Evolutionary conservation across 2,329 filamentous ascomycete species (phyloP).

Genomic region (Juglanconis oblonga): DNA sequence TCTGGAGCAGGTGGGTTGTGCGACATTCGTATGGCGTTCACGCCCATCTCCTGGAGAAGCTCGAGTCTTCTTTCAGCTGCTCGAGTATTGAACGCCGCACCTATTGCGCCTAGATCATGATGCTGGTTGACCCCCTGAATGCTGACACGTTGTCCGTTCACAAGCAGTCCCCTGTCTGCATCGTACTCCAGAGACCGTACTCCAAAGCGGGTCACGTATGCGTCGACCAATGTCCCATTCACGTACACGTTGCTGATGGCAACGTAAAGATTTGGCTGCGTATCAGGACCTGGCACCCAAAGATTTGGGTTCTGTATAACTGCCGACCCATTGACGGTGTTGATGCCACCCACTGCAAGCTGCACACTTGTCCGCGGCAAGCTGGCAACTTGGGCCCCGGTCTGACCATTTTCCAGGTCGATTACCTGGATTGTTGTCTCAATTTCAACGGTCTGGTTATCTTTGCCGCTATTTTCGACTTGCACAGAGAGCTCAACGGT

Average conservation of each 20-base stretch:
- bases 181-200: conserved; percentile 42
- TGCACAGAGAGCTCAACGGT: conserved; percentile 41
- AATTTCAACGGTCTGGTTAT: conserved; percentile 33
- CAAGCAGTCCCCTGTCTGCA: conserved; percentile 36
- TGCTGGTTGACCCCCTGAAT: conserved; percentile 49
- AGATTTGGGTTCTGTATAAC: conserved; percentile 37
- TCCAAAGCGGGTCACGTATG: conserved; percentile 49
- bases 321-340: conserved; percentile 32
- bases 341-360: conserved; percentile 30
- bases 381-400: conserved; percentile 28
- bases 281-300: conserved; percentile 45
- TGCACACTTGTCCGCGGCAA: conserved; percentile 31
- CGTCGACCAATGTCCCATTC: conserved; percentile 32
- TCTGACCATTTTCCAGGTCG: conserved; percentile 30
- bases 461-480: conserved; percentile 41
- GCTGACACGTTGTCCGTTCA: conserved; percentile 43
- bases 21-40: conserved; percentile 47
- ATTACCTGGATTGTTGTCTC: conserved; percentile 37
- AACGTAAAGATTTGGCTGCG: conserved; percentile 45
- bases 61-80: conserved; percentile 48
- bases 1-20: conserved; percentile 53
- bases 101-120: conserved; percentile 49
- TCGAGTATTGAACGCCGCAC: conserved; percentile 47
- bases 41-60: conserved; percentile 47
- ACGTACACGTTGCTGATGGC: conserved; percentile 39